These are phyloP conservation scores for Chytridium lagenaria DNA, from an alignment of 371 early-diverging fungal genomes.

Conservation along the genomic window DNA sequence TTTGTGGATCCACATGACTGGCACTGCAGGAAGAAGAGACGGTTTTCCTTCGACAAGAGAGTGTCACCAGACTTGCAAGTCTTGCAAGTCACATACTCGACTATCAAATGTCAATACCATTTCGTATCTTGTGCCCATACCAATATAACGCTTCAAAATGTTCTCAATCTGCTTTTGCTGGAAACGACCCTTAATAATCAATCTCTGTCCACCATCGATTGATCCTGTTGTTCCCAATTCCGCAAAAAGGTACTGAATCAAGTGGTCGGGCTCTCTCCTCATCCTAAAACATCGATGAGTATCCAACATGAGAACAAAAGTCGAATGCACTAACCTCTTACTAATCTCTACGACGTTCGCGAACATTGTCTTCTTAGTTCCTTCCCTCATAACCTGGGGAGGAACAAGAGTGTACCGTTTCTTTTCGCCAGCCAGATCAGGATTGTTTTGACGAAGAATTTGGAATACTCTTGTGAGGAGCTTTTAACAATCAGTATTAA, in stretches of 20 bases:
- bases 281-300: conserved; percentile 56
- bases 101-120: too few species aligned
- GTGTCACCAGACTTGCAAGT: conserved; percentile 99
- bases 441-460: conserved; percentile 92
- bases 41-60: conserved; percentile 95
- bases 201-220: conserved; percentile 90
- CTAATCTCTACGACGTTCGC: conserved; percentile 94
- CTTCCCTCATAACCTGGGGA: conserved; percentile 91
- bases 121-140: too few species aligned
- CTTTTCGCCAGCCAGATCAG: conserved; percentile 87
- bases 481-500: conserved; percentile 45
- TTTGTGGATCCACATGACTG: conserved; percentile 96
- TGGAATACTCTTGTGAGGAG: conserved; percentile 92
- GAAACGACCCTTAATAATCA: conserved; percentile 98
- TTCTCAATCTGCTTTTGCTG: conserved; percentile 99
- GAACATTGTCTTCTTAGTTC: conserved; percentile 95
- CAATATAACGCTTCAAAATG: conserved; percentile 97
- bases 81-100: conserved; percentile 99
- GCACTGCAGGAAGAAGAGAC: conserved; percentile 98
- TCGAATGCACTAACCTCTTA: conserved; percentile 61
- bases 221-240: conserved; percentile 99
- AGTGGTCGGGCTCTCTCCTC: conserved; percentile 96
- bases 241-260: conserved; percentile 97
- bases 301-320: background rate
- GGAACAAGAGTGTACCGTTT: conserved; percentile 92